These are phyloP conservation scores for Guyanaporus albipodus DNA, from an alignment of 768 basidiomycete genomes.

Conservation along the genomic window DNA sequence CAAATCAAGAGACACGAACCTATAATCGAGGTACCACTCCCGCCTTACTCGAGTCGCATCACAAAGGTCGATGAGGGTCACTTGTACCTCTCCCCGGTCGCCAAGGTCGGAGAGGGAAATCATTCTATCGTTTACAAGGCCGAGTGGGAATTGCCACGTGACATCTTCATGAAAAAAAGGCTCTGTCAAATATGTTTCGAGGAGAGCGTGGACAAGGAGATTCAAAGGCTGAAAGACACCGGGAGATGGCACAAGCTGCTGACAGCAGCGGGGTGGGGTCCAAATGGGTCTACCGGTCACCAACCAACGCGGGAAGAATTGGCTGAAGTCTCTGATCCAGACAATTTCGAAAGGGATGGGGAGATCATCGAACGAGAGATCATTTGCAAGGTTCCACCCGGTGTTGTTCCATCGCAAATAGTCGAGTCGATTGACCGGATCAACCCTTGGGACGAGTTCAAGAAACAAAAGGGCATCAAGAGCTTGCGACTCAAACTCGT, in stretches of 20 bases:
- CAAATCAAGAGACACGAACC: constrained; percentile 25
- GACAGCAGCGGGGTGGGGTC: constrained; percentile 7
- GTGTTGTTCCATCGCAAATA: neutral
- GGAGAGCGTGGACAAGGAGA: constrained; percentile 26
- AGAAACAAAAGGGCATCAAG: neutral
- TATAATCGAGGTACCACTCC: constrained; percentile 29
- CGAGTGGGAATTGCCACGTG: constrained; percentile 50
- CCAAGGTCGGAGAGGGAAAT: constrained; percentile 41
- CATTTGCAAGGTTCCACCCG: constrained; percentile 3
- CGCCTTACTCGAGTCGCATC: constrained; percentile 21
- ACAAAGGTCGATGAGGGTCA: constrained; percentile 39
- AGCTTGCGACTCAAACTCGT: neutral
- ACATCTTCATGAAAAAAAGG: constrained; percentile 31
- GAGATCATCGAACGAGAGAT: constrained; percentile 20
- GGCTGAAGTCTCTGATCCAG: neutral
- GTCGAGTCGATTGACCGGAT: neutral
- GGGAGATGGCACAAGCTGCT: constrained; percentile 23
- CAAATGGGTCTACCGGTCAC: constrained; percentile 3
- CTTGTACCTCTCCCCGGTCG: constrained; percentile 42
- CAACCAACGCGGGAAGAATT: neutral
- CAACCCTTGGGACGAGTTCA: neutral
- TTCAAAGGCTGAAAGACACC: constrained; percentile 18
- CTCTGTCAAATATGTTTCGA: constrained; percentile 40
- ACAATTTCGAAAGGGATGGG: neutral
- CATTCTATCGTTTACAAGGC: constrained; percentile 52